These are phyloP conservation scores for Fusarium virguliforme DNA, from an alignment of 2,329 filamentous ascomycete genomes.

Conservation along the genomic window DNA sequence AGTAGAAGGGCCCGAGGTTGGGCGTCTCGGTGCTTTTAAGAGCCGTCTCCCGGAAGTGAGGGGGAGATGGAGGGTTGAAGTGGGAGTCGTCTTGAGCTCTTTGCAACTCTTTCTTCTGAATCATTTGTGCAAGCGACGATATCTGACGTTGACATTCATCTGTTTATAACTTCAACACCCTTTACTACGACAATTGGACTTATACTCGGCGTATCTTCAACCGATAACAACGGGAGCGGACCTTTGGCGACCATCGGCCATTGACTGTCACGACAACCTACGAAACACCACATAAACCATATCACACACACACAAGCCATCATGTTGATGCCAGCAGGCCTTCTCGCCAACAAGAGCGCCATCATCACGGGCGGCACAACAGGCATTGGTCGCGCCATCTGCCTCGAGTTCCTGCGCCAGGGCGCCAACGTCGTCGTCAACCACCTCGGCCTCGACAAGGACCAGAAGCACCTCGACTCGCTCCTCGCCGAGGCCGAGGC, in stretches of 20 bases:
- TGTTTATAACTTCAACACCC: not conserved
- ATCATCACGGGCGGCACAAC: slow-evolving; percentile 91
- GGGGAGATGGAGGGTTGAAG: slow-evolving; percentile 22
- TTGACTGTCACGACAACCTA: not conserved
- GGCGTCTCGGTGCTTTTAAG: slow-evolving; percentile 41
- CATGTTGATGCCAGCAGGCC: slow-evolving; percentile 64
- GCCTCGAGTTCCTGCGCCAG: slow-evolving; percentile 82
- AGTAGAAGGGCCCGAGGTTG: slow-evolving; percentile 30
- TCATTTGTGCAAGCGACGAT: slow-evolving; percentile 7
- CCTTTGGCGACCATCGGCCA: not conserved
- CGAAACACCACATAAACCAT: not conserved
- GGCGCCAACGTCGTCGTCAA: slow-evolving; percentile 87
- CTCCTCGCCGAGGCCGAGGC: slow-evolving; percentile 68
- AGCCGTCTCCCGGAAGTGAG: slow-evolving; percentile 40
- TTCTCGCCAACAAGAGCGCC: slow-evolving; percentile 83
- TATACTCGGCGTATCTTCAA: slow-evolving; percentile 7
- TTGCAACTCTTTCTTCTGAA: slow-evolving; percentile 7
- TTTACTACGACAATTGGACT: slow-evolving; percentile 10
- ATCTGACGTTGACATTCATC: not conserved
- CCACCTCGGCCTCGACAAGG: slow-evolving; percentile 75
- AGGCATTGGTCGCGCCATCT: slow-evolving; percentile 89
- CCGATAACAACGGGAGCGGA: not conserved
- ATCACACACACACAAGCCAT: slow-evolving; percentile 21
- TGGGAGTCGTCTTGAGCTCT: not conserved
- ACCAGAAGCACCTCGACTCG: slow-evolving; percentile 67